A percentile compares a stretch with the other conserved stretches of the same genome.
phyloP scores from a whole-genome alignment of 2,329 filamentous ascomycete genomes.

The Colletotrichum falcatum region DNA sequence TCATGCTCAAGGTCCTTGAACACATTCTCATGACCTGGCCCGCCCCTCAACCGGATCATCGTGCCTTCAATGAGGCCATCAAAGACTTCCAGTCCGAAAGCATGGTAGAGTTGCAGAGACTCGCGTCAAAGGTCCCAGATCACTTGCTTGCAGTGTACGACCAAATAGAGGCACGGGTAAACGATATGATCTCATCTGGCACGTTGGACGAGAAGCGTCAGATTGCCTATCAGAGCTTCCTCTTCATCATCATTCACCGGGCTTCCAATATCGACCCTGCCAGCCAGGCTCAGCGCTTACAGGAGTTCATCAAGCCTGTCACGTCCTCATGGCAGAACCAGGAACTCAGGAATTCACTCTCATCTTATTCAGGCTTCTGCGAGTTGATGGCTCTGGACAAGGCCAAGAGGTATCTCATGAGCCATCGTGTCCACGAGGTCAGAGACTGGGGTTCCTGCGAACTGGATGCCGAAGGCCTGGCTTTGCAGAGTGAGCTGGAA shows the following conservation, averaged over 20 bases:
- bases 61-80: slow-evolving; percentile 86
- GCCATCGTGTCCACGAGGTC: slow-evolving; percentile 78
- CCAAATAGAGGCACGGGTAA: slow-evolving; percentile 84
- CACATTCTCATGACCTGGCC: slow-evolving; percentile 89
- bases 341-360: slow-evolving; percentile 75
- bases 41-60: slow-evolving; percentile 76
- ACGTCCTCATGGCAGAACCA: slow-evolving; percentile 82
- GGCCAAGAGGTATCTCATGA: slow-evolving; percentile 82
- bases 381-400: slow-evolving; percentile 82
- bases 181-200: slow-evolving; percentile 80
- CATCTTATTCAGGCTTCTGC: slow-evolving; percentile 83
- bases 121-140: slow-evolving; percentile 92
- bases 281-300: slow-evolving; percentile 78
- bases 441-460: slow-evolving; percentile 84
- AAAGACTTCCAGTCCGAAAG: slow-evolving; percentile 89
- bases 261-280: slow-evolving; percentile 78
- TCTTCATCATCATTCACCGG: slow-evolving; percentile 95
- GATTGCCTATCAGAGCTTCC: slow-evolving; percentile 87
- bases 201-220: slow-evolving; percentile 84
- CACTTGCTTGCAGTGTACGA: slow-evolving; percentile 90
- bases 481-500: slow-evolving; percentile 82
- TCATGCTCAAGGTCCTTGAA: slow-evolving; percentile 91
- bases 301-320: slow-evolving; percentile 85
- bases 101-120: slow-evolving; percentile 86
- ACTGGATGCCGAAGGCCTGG: slow-evolving; percentile 83